phyloP scores from a whole-genome alignment of 371 early-diverging fungal genomes.

The Actinomucor elegans region DNA sequence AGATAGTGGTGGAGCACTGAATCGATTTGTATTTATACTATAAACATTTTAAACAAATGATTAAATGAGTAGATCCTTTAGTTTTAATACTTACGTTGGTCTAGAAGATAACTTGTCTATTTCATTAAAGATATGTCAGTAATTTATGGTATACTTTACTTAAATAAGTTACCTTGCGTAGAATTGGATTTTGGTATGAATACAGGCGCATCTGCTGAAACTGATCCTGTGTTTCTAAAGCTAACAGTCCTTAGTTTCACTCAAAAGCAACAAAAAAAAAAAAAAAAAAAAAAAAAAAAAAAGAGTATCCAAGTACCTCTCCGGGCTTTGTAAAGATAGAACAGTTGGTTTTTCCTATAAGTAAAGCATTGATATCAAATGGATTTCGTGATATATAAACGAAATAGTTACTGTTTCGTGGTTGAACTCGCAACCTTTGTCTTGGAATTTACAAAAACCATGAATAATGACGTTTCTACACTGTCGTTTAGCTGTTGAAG shows the following conservation, averaged over 20 bases:
- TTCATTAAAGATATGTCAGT: neutral
- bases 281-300: no score
- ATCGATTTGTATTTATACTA: conserved; percentile 1
- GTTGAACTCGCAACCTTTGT: conserved; percentile 84
- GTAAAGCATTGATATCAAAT: neutral
- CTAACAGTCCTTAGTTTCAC: no score
- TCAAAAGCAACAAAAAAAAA: no score
- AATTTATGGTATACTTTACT: neutral
- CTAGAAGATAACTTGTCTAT: neutral
- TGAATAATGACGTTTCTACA: conserved; percentile 85
- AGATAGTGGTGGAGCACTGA: neutral
- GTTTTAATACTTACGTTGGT: neutral
- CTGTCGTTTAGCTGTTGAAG: conserved; percentile 39
- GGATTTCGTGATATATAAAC: neutral
- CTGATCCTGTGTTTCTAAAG: conserved; percentile 21
- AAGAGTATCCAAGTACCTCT: neutral
- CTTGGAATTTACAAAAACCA: conserved; percentile 85
- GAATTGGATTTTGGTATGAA: conserved; percentile 60
- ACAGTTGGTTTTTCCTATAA: conserved; percentile 16
- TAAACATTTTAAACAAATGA: neutral
- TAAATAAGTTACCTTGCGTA: conserved; percentile 24
- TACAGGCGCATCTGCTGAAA: conserved; percentile 65
- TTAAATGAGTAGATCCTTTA: neutral
- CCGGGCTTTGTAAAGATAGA: neutral
- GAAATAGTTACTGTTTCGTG: conserved; percentile 64